Percentiles rank a stretch among this genome's conserved stretches.
These are phyloP conservation scores for Lepiota venenata DNA, from an alignment of 768 basidiomycete species.

Conservation along the genomic window DNA sequence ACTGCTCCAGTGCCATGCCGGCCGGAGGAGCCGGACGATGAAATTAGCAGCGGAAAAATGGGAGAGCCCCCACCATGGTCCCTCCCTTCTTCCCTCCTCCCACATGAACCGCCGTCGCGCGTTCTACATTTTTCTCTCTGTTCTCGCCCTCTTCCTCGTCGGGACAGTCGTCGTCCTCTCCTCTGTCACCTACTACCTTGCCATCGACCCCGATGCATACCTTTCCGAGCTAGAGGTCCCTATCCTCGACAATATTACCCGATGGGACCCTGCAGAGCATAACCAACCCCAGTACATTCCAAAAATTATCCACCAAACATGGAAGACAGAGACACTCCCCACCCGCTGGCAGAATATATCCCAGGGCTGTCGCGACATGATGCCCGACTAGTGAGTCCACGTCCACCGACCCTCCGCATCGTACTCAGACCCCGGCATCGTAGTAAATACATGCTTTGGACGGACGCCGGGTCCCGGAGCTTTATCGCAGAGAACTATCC, in stretches of 20 bases:
- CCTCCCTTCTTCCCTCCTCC: slow-evolving; percentile 7
- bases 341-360: slow-evolving; percentile 77
- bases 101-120: slow-evolving; percentile 45
- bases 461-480: slow-evolving; percentile 83
- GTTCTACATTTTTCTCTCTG: slow-evolving; percentile 39
- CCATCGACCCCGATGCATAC: slow-evolving; percentile 76
- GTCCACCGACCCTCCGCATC: slow-evolving; percentile 9
- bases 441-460: slow-evolving; percentile 98
- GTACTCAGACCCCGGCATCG: slow-evolving; percentile 13
- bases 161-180: slow-evolving; percentile 92
- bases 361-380: slow-evolving; percentile 83
- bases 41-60: slow-evolving; percentile 11
- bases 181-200: slow-evolving; percentile 86
- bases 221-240: slow-evolving; percentile 77
- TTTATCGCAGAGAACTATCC: slow-evolving; percentile 88
- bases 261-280: slow-evolving; percentile 63
- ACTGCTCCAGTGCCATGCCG: background rate
- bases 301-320: slow-evolving; percentile 95
- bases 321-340: slow-evolving; percentile 91
- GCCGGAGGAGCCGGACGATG: slow-evolving; percentile 4
- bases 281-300: slow-evolving; percentile 75
- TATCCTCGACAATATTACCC: slow-evolving; percentile 46
- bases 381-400: slow-evolving; percentile 88
- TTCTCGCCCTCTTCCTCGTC: slow-evolving; percentile 73
- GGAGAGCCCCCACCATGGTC: too few species aligned